Conservation (phyloP, 257 asterid genomes). For the Capsicum baccatum region DNA sequence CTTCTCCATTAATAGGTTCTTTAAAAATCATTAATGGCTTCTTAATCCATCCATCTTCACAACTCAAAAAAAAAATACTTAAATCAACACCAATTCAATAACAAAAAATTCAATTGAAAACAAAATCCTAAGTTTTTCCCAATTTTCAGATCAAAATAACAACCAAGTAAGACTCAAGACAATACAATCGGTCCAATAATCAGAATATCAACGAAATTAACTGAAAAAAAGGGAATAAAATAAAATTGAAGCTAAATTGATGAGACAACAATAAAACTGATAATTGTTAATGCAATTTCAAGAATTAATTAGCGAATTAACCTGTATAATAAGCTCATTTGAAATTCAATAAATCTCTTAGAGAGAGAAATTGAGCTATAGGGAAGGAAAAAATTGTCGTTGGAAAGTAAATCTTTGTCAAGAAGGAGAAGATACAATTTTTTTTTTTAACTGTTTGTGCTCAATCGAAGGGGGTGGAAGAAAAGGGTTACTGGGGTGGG, state of each 20-base stretch:
- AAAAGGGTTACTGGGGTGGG: too few species aligned
- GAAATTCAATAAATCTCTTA: slow-evolving; percentile 37
- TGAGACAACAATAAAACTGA: slow-evolving; percentile 34
- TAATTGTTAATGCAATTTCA: slow-evolving; percentile 20
- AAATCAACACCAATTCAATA: slow-evolving; percentile 33
- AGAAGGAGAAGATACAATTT: too few species aligned
- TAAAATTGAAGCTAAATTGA: slow-evolving; percentile 32
- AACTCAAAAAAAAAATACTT: slow-evolving; percentile 42
- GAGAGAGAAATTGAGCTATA: slow-evolving; percentile 13
- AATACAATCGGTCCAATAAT: slow-evolving; percentile 23
- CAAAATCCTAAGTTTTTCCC: neutral
- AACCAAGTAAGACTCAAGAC: slow-evolving; percentile 9
- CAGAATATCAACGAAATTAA: slow-evolving; percentile 5
- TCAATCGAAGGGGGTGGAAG: too few species aligned
- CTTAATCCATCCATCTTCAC: slow-evolving; percentile 64
- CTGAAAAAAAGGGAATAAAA: neutral
- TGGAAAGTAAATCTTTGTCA: slow-evolving; percentile 43
- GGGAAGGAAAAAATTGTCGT: slow-evolving; percentile 57
- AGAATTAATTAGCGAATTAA: slow-evolving; percentile 33
- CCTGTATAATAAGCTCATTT: slow-evolving; percentile 24
- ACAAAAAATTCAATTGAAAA: slow-evolving; percentile 12
- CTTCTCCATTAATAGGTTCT: slow-evolving; percentile 16
- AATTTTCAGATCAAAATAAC: slow-evolving; percentile 39
- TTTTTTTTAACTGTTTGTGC: too few species aligned
- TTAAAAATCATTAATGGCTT: neutral